Evolutionary conservation across 257 asterid species (phyloP).

Genomic region (Perilla frutescens): DNA sequence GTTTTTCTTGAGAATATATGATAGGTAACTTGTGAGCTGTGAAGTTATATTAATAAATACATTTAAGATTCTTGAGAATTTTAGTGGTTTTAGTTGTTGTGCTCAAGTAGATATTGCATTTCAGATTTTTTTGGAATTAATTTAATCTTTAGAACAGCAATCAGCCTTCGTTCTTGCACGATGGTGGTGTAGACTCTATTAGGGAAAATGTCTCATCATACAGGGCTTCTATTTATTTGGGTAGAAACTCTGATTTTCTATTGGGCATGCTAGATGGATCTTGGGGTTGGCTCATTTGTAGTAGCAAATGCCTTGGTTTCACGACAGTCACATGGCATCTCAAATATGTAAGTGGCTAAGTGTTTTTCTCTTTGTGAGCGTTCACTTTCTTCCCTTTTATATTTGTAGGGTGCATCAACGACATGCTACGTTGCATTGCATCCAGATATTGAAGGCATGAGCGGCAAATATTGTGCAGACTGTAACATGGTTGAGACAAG

Average conservation of each 20-base stretch:
- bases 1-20: constrained; percentile 42
- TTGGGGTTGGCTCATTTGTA: constrained; percentile 94
- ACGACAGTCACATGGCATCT: constrained; percentile 82
- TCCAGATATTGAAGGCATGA: constrained; percentile 62
- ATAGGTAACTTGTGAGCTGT: constrained; percentile 52
- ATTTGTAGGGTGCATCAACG: constrained; percentile 77
- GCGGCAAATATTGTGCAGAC: constrained; percentile 60
- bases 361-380: not conserved
- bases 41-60: too few relatives aligned
- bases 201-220: constrained; percentile 70
- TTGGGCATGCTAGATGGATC: constrained; percentile 78
- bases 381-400: not conserved
- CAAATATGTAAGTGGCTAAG: constrained; percentile 52
- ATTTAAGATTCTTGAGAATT: too few relatives aligned
- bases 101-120: constrained; percentile 13
- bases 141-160: constrained; percentile 65
- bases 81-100: too few relatives aligned
- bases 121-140: constrained; percentile 37
- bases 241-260: constrained; percentile 20
- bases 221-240: constrained; percentile 47
- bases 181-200: constrained; percentile 49
- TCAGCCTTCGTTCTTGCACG: constrained; percentile 60
- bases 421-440: constrained; percentile 73
- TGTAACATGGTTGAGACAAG: constrained; percentile 59
- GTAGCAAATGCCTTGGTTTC: constrained; percentile 87